Conservation (phyloP, 164 flowering plant genomes). For the Euptelea pleiosperma region DNA sequence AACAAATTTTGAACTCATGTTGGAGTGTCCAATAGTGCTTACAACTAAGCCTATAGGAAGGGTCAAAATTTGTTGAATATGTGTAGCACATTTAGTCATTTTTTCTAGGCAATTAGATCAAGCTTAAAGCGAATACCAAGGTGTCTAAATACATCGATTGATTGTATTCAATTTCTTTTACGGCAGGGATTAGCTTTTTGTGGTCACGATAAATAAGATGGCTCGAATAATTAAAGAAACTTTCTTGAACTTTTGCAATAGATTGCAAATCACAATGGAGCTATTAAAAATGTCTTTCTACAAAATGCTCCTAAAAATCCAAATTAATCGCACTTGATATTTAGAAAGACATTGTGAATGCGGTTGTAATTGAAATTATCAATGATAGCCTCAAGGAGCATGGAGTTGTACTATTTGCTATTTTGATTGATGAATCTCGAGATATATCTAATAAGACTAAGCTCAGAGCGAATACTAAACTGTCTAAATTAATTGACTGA, state of each 20-base stretch:
- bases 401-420: slow-evolving; percentile 1
- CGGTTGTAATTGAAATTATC: not conserved
- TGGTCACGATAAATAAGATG: not conserved
- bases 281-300: not conserved
- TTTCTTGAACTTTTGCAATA: not conserved
- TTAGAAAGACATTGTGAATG: not conserved
- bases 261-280: not conserved
- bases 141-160: not conserved
- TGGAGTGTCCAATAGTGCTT: not conserved
- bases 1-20: not conserved
- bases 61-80: not conserved
- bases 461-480: not conserved
- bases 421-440: not conserved
- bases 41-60: not conserved
- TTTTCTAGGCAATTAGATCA: not conserved
- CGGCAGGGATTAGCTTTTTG: not conserved
- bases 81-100: not conserved
- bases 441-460: slow-evolving; percentile 11
- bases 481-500: not conserved
- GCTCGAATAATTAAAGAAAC: not conserved
- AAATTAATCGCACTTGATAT: not conserved
- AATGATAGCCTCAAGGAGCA: slow-evolving; percentile 9
- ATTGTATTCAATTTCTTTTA: not conserved
- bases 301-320: not conserved
- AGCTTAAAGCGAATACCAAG: not conserved